Base-by-base conservation (phyloP, 345 rosid genomes). In the Eucalyptus paniculata region DNA sequence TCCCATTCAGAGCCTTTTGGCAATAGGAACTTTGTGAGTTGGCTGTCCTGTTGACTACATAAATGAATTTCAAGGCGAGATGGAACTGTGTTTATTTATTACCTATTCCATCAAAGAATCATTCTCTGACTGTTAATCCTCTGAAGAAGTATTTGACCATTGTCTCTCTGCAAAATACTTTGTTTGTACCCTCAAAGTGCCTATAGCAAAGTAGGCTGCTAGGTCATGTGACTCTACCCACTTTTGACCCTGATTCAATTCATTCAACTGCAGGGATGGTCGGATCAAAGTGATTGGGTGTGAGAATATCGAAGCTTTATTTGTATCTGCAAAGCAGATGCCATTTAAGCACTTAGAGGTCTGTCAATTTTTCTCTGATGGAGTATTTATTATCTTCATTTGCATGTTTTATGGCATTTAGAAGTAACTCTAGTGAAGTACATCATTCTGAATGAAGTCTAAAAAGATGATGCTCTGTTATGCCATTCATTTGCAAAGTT, bases 251-350 rank as follows among this genome's bases (percentile, higher is more conserved):
- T 50, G 18, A 51, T 50, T 34, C 44, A 86, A 86, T 40, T 5
- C 88, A 32, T 88, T 49, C 82, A 10, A 26, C 89, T 87, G 87
- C 89, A 98, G 99, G 88, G 99, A 98, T 92, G 99, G 98, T 72
- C 94, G 97, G 92, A 96, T 98, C 89, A 97, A 97, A 93, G 97
- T 98, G 88, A 92, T 97, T 88, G 99, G 98, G 50, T 96, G 95
- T 44, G 94, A 95, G 90, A 92, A 94, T 87, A 92, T 97, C 11
- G 99, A 98, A 94, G 99, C 93, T 30, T 93, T 98, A 92, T 92
- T 98, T 89, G 92, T 94, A 86, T 95, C 98, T 89, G 96, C 96
- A 9, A 97, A 95, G 92, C 94, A 93, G 88, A 88, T 90, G 87
- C 97, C 98, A 67, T 95, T 93, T 91, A 98, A 96, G 88, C 88